phyloP scores from a whole-genome alignment of 192 early-diverging fungal species.

The Coemansia sp. region DNA sequence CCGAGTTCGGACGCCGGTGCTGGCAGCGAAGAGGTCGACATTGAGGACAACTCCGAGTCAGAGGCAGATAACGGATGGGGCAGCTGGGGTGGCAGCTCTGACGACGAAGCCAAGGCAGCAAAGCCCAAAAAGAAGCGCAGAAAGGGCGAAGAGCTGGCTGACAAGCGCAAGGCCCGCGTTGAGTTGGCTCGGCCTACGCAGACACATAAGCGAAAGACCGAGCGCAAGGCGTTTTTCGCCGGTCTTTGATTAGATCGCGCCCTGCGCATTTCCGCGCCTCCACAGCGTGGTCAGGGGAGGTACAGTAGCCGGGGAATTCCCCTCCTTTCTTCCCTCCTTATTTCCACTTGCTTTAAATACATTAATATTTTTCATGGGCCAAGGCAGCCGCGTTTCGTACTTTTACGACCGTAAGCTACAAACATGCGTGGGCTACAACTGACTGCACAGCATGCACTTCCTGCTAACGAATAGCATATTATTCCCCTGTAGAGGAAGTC shows the following conservation, averaged over 20 bases:
- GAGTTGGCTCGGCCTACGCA: slow-evolving; percentile 13
- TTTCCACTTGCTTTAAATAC: slow-evolving; percentile 3
- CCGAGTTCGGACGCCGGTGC: not conserved
- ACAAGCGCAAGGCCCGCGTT: slow-evolving; percentile 26
- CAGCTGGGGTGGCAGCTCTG: slow-evolving; percentile 28
- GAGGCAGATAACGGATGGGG: slow-evolving; percentile 37
- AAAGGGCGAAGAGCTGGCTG: slow-evolving; percentile 17
- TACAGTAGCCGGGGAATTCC: no score
- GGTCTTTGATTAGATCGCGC: slow-evolving; percentile 15
- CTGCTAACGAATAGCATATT: not conserved
- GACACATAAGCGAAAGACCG: slow-evolving; percentile 21
- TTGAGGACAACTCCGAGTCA: slow-evolving; percentile 34
- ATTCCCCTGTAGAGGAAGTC: slow-evolving; percentile 47
- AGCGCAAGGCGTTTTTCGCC: slow-evolving; percentile 35
- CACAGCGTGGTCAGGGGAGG: not conserved
- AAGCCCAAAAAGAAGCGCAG: slow-evolving; percentile 14
- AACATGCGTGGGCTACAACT: not conserved
- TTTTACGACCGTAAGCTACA: slow-evolving; percentile 52
- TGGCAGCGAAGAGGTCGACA: slow-evolving; percentile 33
- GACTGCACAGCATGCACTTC: not conserved
- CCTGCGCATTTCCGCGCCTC: not conserved
- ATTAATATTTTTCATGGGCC: slow-evolving; percentile 6
- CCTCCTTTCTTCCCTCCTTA: not conserved
- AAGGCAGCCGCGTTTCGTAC: slow-evolving; percentile 55
- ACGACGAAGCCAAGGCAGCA: slow-evolving; percentile 1